Evolutionary conservation across 2,329 filamentous ascomycete species (phyloP).

Genomic region (Clonostachys rhizophaga): DNA sequence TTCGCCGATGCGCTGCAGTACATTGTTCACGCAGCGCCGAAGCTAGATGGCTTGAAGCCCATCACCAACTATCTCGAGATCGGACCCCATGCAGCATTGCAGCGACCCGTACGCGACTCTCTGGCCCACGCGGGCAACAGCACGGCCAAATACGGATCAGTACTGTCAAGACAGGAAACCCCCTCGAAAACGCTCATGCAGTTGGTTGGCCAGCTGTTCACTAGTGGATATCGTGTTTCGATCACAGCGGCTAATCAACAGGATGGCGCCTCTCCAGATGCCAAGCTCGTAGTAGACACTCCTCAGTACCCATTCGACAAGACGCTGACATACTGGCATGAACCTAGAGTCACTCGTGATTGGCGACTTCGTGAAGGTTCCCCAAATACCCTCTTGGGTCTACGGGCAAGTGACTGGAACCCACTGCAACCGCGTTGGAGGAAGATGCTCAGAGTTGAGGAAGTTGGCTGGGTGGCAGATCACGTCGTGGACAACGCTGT

Average conservation of each 20-base stretch:
- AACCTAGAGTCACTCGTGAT: conserved; percentile 13
- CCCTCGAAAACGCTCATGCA: not conserved
- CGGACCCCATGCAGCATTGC: not conserved
- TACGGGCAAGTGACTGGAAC: conserved; percentile 7
- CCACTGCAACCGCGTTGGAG: conserved; percentile 21
- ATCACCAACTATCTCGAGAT: not conserved
- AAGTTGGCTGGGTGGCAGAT: conserved; percentile 22
- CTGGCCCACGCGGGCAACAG: not conserved
- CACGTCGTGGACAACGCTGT: conserved; percentile 15
- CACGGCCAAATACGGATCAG: not conserved
- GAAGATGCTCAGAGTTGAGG: conserved; percentile 16
- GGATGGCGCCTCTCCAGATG: not conserved
- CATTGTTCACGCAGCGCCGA: no score
- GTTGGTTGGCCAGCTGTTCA: not conserved
- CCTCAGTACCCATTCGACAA: conserved; percentile 16
- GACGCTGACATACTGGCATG: conserved; percentile 8
- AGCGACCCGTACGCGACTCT: not conserved
- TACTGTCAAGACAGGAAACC: not conserved
- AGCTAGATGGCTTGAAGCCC: no score
- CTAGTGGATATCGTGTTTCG: not conserved
- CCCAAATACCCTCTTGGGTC: conserved; percentile 13
- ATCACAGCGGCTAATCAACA: not conserved
- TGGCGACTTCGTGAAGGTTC: conserved; percentile 12
- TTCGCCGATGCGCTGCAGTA: conserved; percentile 2
- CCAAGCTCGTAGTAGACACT: conserved; percentile 3